phyloP scores from a whole-genome alignment of 805 yeast species.

The Candida maris region DNA sequence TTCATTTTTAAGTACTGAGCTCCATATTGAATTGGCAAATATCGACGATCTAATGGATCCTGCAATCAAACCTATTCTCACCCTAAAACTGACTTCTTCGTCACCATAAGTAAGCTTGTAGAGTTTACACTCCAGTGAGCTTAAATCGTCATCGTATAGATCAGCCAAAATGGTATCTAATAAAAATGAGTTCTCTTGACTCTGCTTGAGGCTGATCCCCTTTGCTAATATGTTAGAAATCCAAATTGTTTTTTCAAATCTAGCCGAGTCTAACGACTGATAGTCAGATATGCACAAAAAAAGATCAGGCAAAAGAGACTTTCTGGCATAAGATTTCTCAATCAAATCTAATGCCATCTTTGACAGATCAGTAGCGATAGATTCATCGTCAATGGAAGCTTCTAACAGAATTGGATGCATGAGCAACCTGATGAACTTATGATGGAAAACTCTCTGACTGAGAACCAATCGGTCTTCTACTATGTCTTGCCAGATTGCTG shows the following conservation, averaged over 20 bases:
- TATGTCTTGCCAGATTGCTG: slow-evolving; percentile 55
- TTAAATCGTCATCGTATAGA: slow-evolving; percentile 45
- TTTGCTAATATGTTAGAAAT: slow-evolving; percentile 45
- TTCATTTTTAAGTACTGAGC: slow-evolving; percentile 36
- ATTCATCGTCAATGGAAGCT: slow-evolving; percentile 31
- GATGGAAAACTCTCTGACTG: slow-evolving; percentile 63
- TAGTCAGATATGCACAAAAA: slow-evolving; percentile 44
- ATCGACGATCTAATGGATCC: slow-evolving; percentile 29
- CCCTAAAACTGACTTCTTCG: slow-evolving; percentile 52
- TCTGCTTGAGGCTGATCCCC: slow-evolving; percentile 48
- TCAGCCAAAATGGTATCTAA: slow-evolving; percentile 56
- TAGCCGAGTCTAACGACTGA: slow-evolving; percentile 31
- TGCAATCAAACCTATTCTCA: slow-evolving; percentile 46
- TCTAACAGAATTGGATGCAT: slow-evolving; percentile 40
- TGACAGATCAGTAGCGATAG: slow-evolving; percentile 28
- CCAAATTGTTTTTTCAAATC: slow-evolving; percentile 47
- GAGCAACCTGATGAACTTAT: slow-evolving; percentile 48
- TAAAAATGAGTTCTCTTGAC: slow-evolving; percentile 51
- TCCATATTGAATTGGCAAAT: slow-evolving; percentile 34
- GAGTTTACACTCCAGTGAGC: slow-evolving; percentile 32
- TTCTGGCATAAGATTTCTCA: slow-evolving; percentile 52
- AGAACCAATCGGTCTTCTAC: slow-evolving; percentile 58
- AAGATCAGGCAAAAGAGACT: slow-evolving; percentile 63
- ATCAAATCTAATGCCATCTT: slow-evolving; percentile 43
- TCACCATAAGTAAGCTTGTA: slow-evolving; percentile 54